These are phyloP conservation scores for Beverwykella pulmonaria DNA, from an alignment of 495 filamentous ascomycete species.

Conservation along the genomic window DNA sequence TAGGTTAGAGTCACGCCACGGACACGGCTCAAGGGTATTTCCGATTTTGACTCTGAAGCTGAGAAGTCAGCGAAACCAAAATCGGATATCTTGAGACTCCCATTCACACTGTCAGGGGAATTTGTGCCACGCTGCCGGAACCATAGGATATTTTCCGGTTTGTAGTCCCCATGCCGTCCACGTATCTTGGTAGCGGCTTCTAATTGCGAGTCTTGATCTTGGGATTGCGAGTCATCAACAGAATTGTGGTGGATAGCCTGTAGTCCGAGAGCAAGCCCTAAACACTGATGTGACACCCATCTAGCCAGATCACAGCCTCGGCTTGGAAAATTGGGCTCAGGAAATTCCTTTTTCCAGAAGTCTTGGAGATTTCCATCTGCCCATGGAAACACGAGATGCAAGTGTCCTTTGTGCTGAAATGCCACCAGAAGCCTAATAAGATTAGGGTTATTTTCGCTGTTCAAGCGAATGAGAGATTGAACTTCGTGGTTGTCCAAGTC, in stretches of 20 bases:
- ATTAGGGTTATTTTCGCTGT: slow-evolving; percentile 6
- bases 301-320: slow-evolving; percentile 6
- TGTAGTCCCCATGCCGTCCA: slow-evolving; percentile 20
- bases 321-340: not conserved
- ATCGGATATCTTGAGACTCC: slow-evolving; percentile 12
- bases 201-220: not conserved
- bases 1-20: slow-evolving; percentile 6
- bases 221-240: not conserved
- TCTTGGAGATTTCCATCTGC: slow-evolving; percentile 25
- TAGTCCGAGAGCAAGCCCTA: slow-evolving; percentile 4
- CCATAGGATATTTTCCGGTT: slow-evolving; percentile 24
- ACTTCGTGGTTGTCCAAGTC: not conserved
- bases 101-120: not conserved
- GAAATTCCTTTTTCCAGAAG: slow-evolving; percentile 11
- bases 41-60: not conserved
- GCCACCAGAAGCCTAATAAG: slow-evolving; percentile 20
- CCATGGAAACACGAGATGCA: slow-evolving; percentile 17
- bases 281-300: slow-evolving; percentile 13
- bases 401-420: not conserved
- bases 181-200: not conserved
- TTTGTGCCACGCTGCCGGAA: not conserved
- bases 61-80: slow-evolving; percentile 16
- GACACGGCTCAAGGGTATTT: not conserved
- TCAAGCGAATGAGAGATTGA: not conserved
- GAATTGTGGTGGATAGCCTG: not conserved